Base-by-base conservation (phyloP, 2,329 filamentous ascomycete genomes). In the Trichoderma oligosporum region DNA sequence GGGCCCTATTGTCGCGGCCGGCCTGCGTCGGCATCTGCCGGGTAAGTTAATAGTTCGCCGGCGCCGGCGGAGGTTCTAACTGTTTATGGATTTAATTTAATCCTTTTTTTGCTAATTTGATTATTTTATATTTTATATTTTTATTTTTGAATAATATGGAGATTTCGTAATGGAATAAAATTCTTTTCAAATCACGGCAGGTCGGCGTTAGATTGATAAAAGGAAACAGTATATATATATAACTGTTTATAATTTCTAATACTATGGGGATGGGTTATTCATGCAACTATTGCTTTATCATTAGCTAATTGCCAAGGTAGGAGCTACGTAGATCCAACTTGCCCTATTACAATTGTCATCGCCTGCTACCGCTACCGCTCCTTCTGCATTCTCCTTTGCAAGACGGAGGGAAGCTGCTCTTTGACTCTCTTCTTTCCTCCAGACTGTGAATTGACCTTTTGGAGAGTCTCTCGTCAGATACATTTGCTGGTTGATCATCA, bases 11-110 rank as follows among this genome's bases (percentile, higher is more conserved):
- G 14, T 55, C 29, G 29, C 44, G 51, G 45, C 51, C 57, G 57
- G 57, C 57, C 49, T 59, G 39, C 27, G 42, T 59, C 57, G 57
- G 57, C 57, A 59, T 56, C 51, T 56, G 36, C 44, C 42, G 35
- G 52, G 27, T 54, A 29, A 39, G 53, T 35, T 7, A 46, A 33
- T 39, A 31, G 44, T 22, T 14, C 22, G 7, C 51, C 51, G 51
- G 51, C 51, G 25, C 51, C 51, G 51, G 41, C 51, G 51, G 51
- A 51, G 33, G 29, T 24, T 33, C 3, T 42, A 33, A 20, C 36
- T 31, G 48, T 20, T 14, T 42, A 24, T 31, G 29, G 48, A 52
- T 18, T 14, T n/a, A 5, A 31, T 18, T 22, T 12, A 36, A n/a
- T n/a, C n/a, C n/a, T n/a, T n/a, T n/a, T n/a, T 31, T 55, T 52